Base-by-base conservation (phyloP, 78 protist species). In the Tieghemostelium lacteum region DNA sequence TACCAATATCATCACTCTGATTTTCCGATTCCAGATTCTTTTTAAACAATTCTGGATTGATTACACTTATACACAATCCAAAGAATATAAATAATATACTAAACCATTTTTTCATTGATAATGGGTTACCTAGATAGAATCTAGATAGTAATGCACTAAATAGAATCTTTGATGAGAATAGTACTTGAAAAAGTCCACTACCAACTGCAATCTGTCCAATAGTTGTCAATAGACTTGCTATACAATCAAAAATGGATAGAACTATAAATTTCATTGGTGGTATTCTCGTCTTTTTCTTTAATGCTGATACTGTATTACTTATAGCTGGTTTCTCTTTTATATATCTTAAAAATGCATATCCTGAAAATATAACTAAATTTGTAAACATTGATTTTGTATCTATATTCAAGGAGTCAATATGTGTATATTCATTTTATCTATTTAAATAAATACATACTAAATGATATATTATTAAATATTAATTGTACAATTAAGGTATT, bases 131-230 rank as follows among this genome's bases (percentile, higher is more conserved):
- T 39, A 78, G 54, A 24, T 26, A 64, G 33, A 78, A 54, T 54
- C 26, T 49, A 2, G 88, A 66, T 49, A 78, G 45, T 20, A 78
- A 31, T n/a, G 88, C 88, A 7, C 75, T 58, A 54, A 78, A 78
- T 42, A 78, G 64, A 39, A 78, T 78, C 55, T 78, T 78, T 78
- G 88, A 78, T 54, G 88, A 78, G 39, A 78, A 78, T 54, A 78
- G 28, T 24, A 78, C 88, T 66, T 78, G 88, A 55, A 78, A 78
- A 20, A 78, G 28, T 65, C 88, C 88, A 66, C 88, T 78, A 20
- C 88, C 88, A 55, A 78, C 64, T 12, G 69, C 66, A 66, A 78
- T 78, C 39, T 78, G 88, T 26, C 88, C 88, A 36, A 78, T 20
- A 54, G 88, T 78, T n/a, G 88, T 78, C 19, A 64, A 54, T 36